phyloP scores from a whole-genome alignment of 495 filamentous ascomycete genomes.

The Recurvomyces mirabilis region DNA sequence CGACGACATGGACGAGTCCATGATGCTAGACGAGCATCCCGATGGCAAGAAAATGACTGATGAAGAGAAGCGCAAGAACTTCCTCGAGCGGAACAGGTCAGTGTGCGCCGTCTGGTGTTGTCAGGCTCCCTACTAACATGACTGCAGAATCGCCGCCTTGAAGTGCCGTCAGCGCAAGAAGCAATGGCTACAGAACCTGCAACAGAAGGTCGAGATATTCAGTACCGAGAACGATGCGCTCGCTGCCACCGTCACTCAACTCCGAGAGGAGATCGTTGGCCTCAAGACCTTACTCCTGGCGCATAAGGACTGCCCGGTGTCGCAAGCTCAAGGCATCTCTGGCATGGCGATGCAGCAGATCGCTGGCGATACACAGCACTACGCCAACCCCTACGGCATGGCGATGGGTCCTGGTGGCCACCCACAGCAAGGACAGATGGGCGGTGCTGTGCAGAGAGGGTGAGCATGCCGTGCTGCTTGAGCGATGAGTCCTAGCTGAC shows the following conservation, averaged over 20 bases:
- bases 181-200: constrained; percentile 94
- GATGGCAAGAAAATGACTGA: constrained; percentile 88
- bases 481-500: no score
- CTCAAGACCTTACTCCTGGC: constrained; percentile 87
- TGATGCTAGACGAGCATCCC: constrained; percentile 30
- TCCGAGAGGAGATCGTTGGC: constrained; percentile 90
- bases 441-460: constrained; percentile 17
- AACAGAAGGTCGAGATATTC: constrained; percentile 88
- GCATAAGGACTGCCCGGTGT: constrained; percentile 93
- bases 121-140: not conserved
- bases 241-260: constrained; percentile 63
- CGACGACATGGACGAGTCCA: constrained; percentile 38
- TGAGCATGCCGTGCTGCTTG: not conserved
- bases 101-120: constrained; percentile 25
- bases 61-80: constrained; percentile 97
- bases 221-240: constrained; percentile 83
- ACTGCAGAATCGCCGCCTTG: constrained; percentile 75
- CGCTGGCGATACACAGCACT: constrained; percentile 37
- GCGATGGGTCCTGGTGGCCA: constrained; percentile 34
- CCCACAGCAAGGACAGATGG: constrained; percentile 20
- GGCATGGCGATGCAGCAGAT: constrained; percentile 55
- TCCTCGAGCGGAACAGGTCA: constrained; percentile 90
- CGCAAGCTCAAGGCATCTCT: constrained; percentile 72
- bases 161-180: constrained; percentile 98
- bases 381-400: constrained; percentile 64